Base-by-base conservation (phyloP, 345 rosid genomes). In the Iberis pinnata region DNA sequence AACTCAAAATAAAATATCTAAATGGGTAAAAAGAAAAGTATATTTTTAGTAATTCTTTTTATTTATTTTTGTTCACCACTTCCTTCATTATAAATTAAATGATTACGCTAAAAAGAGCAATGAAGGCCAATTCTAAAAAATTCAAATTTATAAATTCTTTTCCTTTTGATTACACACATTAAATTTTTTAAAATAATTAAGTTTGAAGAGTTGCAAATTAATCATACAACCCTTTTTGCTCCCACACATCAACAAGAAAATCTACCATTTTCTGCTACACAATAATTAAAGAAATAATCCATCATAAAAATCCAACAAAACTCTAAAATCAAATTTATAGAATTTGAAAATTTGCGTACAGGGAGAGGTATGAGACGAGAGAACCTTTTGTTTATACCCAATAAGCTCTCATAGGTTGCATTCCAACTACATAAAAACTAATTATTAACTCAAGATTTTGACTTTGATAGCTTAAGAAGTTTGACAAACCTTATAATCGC, bases 221-320 rank as follows among this genome's bases (percentile, higher is more conserved):
- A 52, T 68, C 73, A 53, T 79, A 75, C 48, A 70, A 63, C 33
- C 83, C 79, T 25, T 79, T 81, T 62, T 77, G 78, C 45, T 79
- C 78, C 89, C 89, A 79, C 19, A 72, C 72, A 58, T 73, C 81
- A 13, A 77, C 89, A 1, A 79, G 73, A 70, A 77, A 75, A 64
- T 79, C 79, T 50, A 82, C 79, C 85, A 79, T 82, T 70, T 79
- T 81, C 89, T 82, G 76, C 46, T n/a, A n/a, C 66, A 59, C 45
- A 15, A 19, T 39, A 7, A 48, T 25, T n/a, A n/a, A n/a, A n/a
- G n/a, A n/a, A 43, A 52, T 54, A 13, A 27, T 38, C 25, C 25
- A 22, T 9, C 10, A 29, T 29, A 53, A 45, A 20, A 18, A 31
- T 54, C 36, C 27, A 20, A 36, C n/a, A 37, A 45, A 45, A 2